These are phyloP conservation scores for Scleroderma citrinum DNA, from an alignment of 768 basidiomycete genomes.

Conservation along the genomic window DNA sequence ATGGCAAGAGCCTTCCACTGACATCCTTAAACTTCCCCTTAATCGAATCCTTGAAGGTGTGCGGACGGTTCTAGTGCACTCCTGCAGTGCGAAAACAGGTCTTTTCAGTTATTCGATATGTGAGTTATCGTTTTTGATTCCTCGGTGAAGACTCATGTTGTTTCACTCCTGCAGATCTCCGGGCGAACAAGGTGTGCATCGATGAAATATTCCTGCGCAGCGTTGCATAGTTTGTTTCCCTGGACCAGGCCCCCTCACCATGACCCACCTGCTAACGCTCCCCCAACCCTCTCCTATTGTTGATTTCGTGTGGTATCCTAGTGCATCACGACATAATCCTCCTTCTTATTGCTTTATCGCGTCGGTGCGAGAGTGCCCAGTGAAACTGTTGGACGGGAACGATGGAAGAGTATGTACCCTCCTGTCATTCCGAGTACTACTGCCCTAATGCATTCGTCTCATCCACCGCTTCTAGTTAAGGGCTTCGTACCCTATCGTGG, in stretches of 20 bases:
- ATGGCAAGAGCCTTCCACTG: constrained; percentile 36
- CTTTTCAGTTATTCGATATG: constrained; percentile 51
- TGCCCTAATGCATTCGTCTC: background rate
- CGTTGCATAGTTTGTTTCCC: background rate
- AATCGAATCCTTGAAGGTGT: constrained; percentile 42
- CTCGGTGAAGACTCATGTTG: background rate
- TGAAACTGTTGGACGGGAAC: constrained; percentile 76
- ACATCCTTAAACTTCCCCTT: background rate
- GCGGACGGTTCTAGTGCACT: constrained; percentile 68
- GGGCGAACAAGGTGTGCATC: constrained; percentile 1
- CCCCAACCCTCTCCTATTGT: constrained; percentile 66
- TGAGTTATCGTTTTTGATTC: constrained; percentile 18
- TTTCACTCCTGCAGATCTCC: background rate
- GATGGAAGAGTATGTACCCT: constrained; percentile 58
- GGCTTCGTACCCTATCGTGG: constrained; percentile 87
- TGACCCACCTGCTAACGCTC: constrained; percentile 25
- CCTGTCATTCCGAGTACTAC: no score
- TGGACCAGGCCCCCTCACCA: background rate
- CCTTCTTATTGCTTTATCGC: constrained; percentile 78
- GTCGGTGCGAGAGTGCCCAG: constrained; percentile 78
- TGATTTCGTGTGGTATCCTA: constrained; percentile 82
- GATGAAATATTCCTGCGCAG: background rate
- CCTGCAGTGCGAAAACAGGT: constrained; percentile 64
- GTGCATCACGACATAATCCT: constrained; percentile 51
- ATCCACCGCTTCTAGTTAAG: constrained; percentile 51